A percentile compares a stretch with the other conserved stretches of the same genome.
Evolutionary conservation across 73 alveolate genomes (phyloP).

Genomic region (Paramecium octaurelia): DNA sequence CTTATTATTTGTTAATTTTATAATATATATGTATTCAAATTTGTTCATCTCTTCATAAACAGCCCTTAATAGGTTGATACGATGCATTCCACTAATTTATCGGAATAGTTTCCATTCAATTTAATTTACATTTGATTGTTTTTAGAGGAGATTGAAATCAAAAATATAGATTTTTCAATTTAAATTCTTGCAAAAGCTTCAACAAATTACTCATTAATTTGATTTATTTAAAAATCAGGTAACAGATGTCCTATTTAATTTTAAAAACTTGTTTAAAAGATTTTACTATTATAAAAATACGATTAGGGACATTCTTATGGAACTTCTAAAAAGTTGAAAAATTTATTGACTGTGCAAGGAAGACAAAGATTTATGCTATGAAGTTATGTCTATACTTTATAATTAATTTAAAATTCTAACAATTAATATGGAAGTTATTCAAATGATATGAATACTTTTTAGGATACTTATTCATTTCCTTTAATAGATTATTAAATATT

Average conservation of each 20-base stretch:
- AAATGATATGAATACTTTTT: neutral
- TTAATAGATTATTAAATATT: neutral
- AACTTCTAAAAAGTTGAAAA: neutral
- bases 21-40: neutral
- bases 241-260: neutral
- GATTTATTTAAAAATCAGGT: neutral
- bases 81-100: neutral
- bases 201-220: neutral
- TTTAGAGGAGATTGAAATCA: neutral
- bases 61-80: constrained; percentile 43
- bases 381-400: neutral
- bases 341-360: constrained; percentile 31
- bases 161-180: neutral
- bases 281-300: constrained; percentile 8
- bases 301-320: neutral
- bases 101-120: neutral
- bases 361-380: neutral
- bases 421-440: neutral
- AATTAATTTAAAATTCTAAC: neutral
- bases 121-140: neutral
- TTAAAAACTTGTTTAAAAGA: constrained; percentile 4
- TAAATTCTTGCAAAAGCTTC: neutral
- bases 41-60: neutral
- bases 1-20: neutral
- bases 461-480: neutral